Evolutionary conservation across 1,284 basidiomycete genomes (phyloP), one percentile per base, ranked within the genome.

Genomic region (Marasmius fiardii): DNA sequence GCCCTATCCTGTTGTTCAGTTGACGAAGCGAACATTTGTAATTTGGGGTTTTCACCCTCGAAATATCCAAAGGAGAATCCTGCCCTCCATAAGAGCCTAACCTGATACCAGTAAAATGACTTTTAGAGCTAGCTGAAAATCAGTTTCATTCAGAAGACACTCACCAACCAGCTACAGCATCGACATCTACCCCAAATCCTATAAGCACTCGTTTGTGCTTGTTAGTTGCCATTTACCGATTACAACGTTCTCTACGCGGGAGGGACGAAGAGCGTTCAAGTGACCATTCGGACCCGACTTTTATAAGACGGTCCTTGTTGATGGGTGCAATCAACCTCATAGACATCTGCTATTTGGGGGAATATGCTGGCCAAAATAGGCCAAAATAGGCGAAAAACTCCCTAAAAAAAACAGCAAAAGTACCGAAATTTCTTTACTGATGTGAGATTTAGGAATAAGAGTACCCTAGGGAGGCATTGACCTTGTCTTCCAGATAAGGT

Each of bases 51-150:
- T n/a, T 28, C 63, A 80, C 79, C 45, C 85, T 74, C 0, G 82
- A 84, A 51, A 87, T 86, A 64, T 88, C 86, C 24, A 79, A 68
- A 2, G 84, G 81, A 0, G 82, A 85, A 62, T 88, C 80, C 61
- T 86, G 80, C 21, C 84, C 85, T 1, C 86, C 86, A 63, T 88
- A 88, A 0, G 85, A 86, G 3, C 85, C 85, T 23, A 88, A 71
- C 84, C 85, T 86, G 52, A 7, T 31, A 3, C 1, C n/a, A n/a
- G 7, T 11, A 3, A 16, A n/a, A 20, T 5, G 43, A 14, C 24
- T 24, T 14, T 45, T n/a, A 23, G 4, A 11, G 12, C 23, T 16
- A 21, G 16, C 8, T 16, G 44, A 2, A 1, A 10, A 23, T 11
- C 21, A 47, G 41, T 10, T 4, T 31, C 4, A 31, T 31, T 4